Percentiles rank a stretch among this genome's conserved stretches.
These are phyloP conservation scores for Begonia loranthoides DNA, from an alignment of 306 rosid species.

Conservation along the genomic window DNA sequence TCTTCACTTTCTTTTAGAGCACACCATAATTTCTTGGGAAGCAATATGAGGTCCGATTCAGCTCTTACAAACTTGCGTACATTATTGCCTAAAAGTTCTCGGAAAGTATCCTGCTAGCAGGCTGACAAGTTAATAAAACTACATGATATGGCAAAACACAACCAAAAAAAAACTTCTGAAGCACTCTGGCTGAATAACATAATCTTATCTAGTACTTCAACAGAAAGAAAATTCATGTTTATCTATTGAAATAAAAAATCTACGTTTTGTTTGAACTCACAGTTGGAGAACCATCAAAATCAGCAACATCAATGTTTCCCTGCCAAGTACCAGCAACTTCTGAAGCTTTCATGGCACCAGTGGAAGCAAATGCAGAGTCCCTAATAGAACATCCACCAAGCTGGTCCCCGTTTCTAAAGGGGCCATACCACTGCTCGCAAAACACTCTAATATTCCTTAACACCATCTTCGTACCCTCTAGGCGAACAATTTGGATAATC, in stretches of 20 bases:
- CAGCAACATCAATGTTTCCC: constrained; percentile 37
- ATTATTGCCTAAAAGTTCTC: constrained; percentile 27
- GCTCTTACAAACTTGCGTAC: constrained; percentile 33
- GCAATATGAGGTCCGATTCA: constrained; percentile 40
- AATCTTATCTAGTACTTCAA: no score
- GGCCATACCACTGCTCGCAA: constrained; percentile 98
- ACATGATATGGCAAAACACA: no score
- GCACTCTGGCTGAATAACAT: no score
- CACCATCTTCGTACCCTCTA: constrained; percentile 27
- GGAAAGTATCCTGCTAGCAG: constrained; percentile 25
- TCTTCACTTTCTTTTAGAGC: constrained; percentile 37
- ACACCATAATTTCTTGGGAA: constrained; percentile 93
- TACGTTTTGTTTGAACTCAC: constrained; percentile 25
- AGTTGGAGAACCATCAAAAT: constrained; percentile 21
- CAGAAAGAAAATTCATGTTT: no score
- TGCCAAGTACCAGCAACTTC: constrained; percentile 68
- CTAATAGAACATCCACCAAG: constrained; percentile 87
- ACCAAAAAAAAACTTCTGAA: no score
- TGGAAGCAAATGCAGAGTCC: constrained; percentile 82
- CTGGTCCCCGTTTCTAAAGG: constrained; percentile 91
- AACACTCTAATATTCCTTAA: constrained; percentile 42
- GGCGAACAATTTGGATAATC: constrained; percentile 43
- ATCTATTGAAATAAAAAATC: no score
- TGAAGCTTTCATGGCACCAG: constrained; percentile 46
- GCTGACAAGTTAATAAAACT: no score